Evolutionary conservation across 1,284 basidiomycete species (phyloP), one percentile per base, ranked within the genome.

Genomic region (Cystobasidiaceae sp.): DNA sequence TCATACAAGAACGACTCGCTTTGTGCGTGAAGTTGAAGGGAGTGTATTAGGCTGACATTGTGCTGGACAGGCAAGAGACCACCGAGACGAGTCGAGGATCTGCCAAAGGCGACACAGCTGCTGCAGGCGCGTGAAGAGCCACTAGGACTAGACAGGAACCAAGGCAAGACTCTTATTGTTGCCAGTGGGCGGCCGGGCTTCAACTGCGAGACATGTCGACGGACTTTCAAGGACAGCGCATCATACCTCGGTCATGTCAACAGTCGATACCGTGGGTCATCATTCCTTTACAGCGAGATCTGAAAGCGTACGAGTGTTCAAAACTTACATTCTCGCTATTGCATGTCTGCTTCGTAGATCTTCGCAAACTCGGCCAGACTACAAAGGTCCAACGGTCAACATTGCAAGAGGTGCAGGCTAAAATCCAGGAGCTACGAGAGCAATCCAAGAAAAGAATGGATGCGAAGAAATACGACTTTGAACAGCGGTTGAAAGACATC

Each of bases 211-310:
- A 79, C 87, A 8, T 97, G 93, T 76, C 87, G 85, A 71, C 81
- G 90, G 70, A 96, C 89, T 21, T 90, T 91, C 78, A 97, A 96
- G 77, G 94, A 98, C 75, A 93, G 86, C 67, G 83, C 87, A 27
- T 89, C 86, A 1, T 98, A 97, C 76, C 80, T 99, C 54, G 94
- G 98, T 76, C 96, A 99, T 76, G 85, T 99, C 64, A 99, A 98
- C 77, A 87, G 90, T 51, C 83, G 93, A 79, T 85, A 86, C 68
- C 96, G 93, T 96, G 76, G 75, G 90, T 85, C 30, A 2, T 55
- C 23, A 41, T 13, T 4, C 37, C n/a, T 69, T 3, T 66, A 33
- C 50, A 51, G 11, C 25, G 51, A 17, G 19, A 7, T 34, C 25
- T 19, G 32, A 4, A 27, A 21, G 17, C 19, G 25, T 11, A 15